Evolutionary conservation across 148 eudicot genomes (phyloP).

Genomic region (Dianthus caryophyllus): DNA sequence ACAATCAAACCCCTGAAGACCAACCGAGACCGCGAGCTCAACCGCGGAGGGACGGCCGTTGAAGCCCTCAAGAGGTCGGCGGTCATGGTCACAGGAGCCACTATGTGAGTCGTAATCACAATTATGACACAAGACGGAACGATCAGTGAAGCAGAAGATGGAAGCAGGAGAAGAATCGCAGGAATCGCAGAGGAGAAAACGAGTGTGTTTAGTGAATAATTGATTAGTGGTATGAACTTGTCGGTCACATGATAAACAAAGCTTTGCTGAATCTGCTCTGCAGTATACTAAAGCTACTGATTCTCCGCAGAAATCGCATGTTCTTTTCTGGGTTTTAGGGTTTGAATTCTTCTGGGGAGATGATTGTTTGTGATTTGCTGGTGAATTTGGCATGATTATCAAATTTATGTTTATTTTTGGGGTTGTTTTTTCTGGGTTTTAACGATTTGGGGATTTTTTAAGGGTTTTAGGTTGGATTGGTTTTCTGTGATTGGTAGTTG

Average conservation of each 20-base stretch:
- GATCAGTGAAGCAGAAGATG: constrained; percentile 48
- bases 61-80: constrained; percentile 78
- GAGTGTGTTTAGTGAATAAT: constrained; percentile 65
- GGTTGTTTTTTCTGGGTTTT: background rate
- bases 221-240: constrained; percentile 73
- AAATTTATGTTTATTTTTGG: background rate
- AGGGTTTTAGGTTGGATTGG: background rate
- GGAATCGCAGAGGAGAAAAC: constrained; percentile 60
- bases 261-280: constrained; percentile 79
- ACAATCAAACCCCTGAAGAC: constrained; percentile 46
- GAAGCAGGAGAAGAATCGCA: constrained; percentile 68
- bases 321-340: constrained; percentile 24
- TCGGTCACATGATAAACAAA: constrained; percentile 63
- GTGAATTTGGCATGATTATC: constrained; percentile 37
- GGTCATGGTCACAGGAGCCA: constrained; percentile 34
- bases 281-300: constrained; percentile 56
- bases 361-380: background rate
- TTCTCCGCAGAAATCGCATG: constrained; percentile 64
- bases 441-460: background rate
- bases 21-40: constrained; percentile 47
- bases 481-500: background rate
- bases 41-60: constrained; percentile 50
- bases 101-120: constrained; percentile 73
- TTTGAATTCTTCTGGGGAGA: background rate
- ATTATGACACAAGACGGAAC: constrained; percentile 62